Evolutionary conservation across 108 stramenopile genomes (phyloP).

Genomic region (Cyclotella sp.): DNA sequence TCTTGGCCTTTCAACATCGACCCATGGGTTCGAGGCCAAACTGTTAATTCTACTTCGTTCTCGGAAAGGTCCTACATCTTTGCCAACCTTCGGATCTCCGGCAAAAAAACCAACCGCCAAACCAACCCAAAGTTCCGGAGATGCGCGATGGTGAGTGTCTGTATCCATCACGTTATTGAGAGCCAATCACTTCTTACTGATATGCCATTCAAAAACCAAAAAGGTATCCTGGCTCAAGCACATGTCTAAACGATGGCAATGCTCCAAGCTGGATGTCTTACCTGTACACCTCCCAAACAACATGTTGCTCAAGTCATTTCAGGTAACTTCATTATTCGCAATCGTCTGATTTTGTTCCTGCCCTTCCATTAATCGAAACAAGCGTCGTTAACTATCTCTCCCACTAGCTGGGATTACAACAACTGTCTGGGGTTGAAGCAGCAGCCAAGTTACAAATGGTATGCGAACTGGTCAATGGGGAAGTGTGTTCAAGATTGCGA

Average conservation of each 20-base stretch:
- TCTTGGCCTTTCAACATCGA: neutral
- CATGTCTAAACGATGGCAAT: slow-evolving; percentile 39
- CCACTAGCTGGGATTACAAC: slow-evolving; percentile 25
- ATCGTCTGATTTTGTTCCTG: neutral
- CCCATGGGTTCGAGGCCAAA: too few species aligned
- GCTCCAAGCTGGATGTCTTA: slow-evolving; percentile 33
- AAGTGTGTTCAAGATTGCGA: slow-evolving; percentile 51
- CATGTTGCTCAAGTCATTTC: slow-evolving; percentile 45
- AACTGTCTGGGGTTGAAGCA: slow-evolving; percentile 33
- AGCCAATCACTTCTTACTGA: neutral
- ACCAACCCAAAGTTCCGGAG: slow-evolving; percentile 9
- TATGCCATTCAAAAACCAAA: neutral
- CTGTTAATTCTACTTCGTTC: neutral
- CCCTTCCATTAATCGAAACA: neutral
- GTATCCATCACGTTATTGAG: neutral
- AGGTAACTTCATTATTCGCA: slow-evolving; percentile 1
- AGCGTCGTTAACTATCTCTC: neutral
- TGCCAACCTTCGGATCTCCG: slow-evolving; percentile 12
- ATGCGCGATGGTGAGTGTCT: slow-evolving; percentile 20
- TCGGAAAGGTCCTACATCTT: neutral
- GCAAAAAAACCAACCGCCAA: slow-evolving; percentile 3
- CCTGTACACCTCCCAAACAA: slow-evolving; percentile 14
- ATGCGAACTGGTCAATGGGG: slow-evolving; percentile 33
- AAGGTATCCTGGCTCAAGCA: slow-evolving; percentile 43
- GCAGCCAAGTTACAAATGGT: slow-evolving; percentile 33